These are phyloP conservation scores for Nadsonia commutata DNA, from an alignment of 1,139 yeast species.

Conservation along the genomic window DNA sequence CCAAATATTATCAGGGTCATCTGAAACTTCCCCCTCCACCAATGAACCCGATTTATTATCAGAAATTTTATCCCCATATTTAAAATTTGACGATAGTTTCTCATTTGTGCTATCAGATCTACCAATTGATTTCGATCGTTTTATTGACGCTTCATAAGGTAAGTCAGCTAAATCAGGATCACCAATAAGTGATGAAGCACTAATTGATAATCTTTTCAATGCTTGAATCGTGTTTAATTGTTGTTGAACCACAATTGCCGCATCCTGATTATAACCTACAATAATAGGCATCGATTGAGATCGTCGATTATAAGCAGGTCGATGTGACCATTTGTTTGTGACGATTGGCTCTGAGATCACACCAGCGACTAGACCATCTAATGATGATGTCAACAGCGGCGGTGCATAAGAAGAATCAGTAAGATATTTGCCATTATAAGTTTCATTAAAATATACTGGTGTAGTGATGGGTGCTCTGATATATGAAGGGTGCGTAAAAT, in stretches of 20 bases:
- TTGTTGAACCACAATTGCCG: slow-evolving; percentile 29
- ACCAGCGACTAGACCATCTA: too few relatives aligned
- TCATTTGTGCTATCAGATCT: slow-evolving; percentile 3
- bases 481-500: too few relatives aligned
- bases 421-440: too few relatives aligned
- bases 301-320: neutral
- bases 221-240: slow-evolving; percentile 33
- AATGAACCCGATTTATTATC: neutral
- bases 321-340: neutral
- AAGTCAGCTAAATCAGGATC: slow-evolving; percentile 32
- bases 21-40: slow-evolving; percentile 13
- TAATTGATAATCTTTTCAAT: slow-evolving; percentile 32
- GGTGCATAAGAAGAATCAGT: too few relatives aligned
- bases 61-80: slow-evolving; percentile 1
- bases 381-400: too few relatives aligned
- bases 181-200: slow-evolving; percentile 23
- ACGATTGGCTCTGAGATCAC: too few relatives aligned
- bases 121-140: slow-evolving; percentile 9
- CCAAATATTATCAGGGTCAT: slow-evolving; percentile 41
- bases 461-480: too few relatives aligned
- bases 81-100: slow-evolving; percentile 4
- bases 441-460: too few relatives aligned
- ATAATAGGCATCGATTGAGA: neutral
- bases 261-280: neutral
- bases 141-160: neutral